These are phyloP conservation scores for Pichia norvegensis DNA, from an alignment of 1,139 yeast species.

Conservation along the genomic window DNA sequence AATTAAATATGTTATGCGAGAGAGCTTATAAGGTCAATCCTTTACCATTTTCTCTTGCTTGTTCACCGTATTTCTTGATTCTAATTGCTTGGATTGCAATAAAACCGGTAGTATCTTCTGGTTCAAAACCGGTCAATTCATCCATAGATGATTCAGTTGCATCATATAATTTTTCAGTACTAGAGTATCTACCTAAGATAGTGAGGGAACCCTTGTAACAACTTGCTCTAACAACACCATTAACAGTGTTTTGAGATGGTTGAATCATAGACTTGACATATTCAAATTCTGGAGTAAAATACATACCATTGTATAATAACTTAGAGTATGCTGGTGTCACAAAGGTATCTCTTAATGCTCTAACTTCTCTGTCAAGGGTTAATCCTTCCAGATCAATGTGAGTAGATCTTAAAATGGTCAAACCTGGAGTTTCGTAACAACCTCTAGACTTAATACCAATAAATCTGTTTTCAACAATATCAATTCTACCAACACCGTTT, in stretches of 20 bases:
- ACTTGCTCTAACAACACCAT: conserved; percentile 91
- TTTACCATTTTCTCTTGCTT: conserved; percentile 72
- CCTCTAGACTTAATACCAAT: conserved; percentile 99
- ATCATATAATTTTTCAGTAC: conserved; percentile 92
- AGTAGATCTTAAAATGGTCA: conserved; percentile 85
- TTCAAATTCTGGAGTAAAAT: conserved; percentile 97
- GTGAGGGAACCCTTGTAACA: conserved; percentile 84
- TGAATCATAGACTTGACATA: conserved; percentile 86
- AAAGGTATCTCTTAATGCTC: conserved; percentile 92
- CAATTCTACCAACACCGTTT: conserved; percentile 98
- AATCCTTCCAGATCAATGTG: conserved; percentile 96
- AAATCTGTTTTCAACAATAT: conserved; percentile 97
- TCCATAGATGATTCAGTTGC: conserved; percentile 99
- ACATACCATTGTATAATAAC: conserved; percentile 91
- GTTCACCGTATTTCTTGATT: conserved; percentile 95
- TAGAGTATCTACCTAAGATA: conserved; percentile 88
- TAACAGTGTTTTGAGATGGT: conserved; percentile 91
- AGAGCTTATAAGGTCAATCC: conserved; percentile 36
- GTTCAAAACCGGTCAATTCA: conserved; percentile 95
- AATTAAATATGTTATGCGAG: not conserved
- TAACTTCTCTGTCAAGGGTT: conserved; percentile 93
- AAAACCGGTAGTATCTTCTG: conserved; percentile 95
- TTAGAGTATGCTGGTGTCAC: conserved; percentile 90
- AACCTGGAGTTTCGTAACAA: conserved; percentile 98
- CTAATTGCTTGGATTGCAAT: conserved; percentile 97